Evolutionary conservation across 2,329 filamentous ascomycete genomes (phyloP).

Genomic region (Talaromyces albobiverticillius): DNA sequence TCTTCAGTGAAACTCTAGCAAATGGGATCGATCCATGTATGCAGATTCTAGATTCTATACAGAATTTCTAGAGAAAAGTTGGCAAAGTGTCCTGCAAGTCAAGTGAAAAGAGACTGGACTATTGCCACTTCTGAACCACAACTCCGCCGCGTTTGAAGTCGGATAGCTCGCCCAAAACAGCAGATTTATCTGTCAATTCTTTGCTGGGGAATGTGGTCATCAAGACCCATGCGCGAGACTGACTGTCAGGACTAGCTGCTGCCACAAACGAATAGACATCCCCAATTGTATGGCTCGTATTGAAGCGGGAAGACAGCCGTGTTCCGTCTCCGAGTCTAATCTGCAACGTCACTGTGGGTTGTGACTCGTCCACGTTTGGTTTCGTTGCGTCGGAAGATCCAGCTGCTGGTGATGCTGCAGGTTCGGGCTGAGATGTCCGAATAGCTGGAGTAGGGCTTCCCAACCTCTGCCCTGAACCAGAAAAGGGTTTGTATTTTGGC

Average conservation of each 20-base stretch:
- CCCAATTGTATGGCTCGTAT: constrained; percentile 62
- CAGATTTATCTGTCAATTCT: constrained; percentile 56
- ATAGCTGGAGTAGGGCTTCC: constrained; percentile 62
- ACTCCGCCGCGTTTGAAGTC: constrained; percentile 52
- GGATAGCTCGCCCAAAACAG: constrained; percentile 44
- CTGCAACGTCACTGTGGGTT: constrained; percentile 58
- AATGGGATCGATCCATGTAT: no score
- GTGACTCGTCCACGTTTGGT: constrained; percentile 55
- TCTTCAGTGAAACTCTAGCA: not conserved
- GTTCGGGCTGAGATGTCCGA: constrained; percentile 30
- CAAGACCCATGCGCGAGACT: constrained; percentile 54
- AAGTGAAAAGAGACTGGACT: not conserved
- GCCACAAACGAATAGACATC: constrained; percentile 63
- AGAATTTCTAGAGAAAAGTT: not conserved
- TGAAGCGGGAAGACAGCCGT: constrained; percentile 60
- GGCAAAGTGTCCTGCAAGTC: no score
- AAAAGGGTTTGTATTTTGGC: constrained; percentile 62
- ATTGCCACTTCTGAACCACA: constrained; percentile 50
- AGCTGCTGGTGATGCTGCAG: constrained; percentile 26
- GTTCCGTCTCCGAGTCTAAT: constrained; percentile 64
- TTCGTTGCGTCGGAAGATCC: constrained; percentile 27
- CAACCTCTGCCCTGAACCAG: constrained; percentile 58
- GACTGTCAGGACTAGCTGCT: constrained; percentile 49
- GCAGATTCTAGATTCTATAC: not conserved
- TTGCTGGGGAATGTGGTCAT: constrained; percentile 67